Percentiles rank a stretch among this genome's conserved stretches.
Evolutionary conservation across 2,329 filamentous ascomycete species (phyloP).

Genomic region (Xylaria sp.): DNA sequence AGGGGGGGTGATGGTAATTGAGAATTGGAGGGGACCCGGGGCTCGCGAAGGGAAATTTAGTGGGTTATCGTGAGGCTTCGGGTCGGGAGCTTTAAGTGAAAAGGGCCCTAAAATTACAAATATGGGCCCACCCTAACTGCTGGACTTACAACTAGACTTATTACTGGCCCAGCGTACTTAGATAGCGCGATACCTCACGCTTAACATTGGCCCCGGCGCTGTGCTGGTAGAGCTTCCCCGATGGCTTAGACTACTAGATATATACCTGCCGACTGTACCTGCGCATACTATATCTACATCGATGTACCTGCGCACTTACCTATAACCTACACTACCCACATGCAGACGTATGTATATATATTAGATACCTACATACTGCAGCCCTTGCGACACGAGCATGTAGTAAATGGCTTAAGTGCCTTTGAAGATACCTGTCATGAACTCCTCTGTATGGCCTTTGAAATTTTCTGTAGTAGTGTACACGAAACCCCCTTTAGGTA

Average conservation of each 20-base stretch:
- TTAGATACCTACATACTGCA: too few relatives aligned
- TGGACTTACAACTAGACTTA: too few relatives aligned
- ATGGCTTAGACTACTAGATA: too few relatives aligned
- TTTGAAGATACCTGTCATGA: not conserved
- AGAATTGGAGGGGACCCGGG: slow-evolving; percentile 24
- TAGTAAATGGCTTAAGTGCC: too few relatives aligned
- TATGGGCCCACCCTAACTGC: slow-evolving; percentile 16
- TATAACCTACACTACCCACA: not conserved
- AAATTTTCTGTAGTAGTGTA: too few relatives aligned
- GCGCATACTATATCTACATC: too few relatives aligned
- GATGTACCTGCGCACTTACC: not conserved
- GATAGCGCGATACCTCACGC: too few relatives aligned
- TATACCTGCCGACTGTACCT: too few relatives aligned
- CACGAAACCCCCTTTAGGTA: not conserved
- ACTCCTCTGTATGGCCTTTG: not conserved
- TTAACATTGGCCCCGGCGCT: not conserved
- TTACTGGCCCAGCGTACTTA: not conserved
- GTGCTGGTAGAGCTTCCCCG: too few relatives aligned
- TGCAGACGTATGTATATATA: not conserved
- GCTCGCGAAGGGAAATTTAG: slow-evolving; percentile 39
- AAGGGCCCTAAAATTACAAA: slow-evolving; percentile 21
- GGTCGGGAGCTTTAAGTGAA: not conserved
- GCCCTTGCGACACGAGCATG: too few relatives aligned
- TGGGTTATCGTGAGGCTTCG: slow-evolving; percentile 23
- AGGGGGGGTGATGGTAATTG: slow-evolving; percentile 15